Conservation (phyloP, 2,329 filamentous ascomycete genomes). For the Clonostachys rhizophaga region DNA sequence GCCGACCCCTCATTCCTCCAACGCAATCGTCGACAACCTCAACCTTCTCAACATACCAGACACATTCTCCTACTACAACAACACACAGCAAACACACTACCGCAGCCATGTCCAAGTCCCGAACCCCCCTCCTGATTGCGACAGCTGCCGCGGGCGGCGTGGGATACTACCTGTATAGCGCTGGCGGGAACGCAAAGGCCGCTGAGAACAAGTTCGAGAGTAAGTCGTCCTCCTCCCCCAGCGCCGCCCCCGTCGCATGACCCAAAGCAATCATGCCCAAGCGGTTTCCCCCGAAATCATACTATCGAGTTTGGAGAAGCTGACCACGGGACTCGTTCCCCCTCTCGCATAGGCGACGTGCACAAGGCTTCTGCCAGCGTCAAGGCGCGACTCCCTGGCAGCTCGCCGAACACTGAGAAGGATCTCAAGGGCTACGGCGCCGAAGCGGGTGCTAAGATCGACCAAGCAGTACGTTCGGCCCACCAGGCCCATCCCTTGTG, state of each 20-base stretch:
- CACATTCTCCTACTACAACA: not conserved
- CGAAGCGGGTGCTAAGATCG: slow-evolving; percentile 59
- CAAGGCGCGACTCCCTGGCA: slow-evolving; percentile 61
- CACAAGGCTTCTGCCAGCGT: slow-evolving; percentile 63
- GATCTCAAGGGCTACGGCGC: slow-evolving; percentile 44
- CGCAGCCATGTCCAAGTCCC: slow-evolving; percentile 39
- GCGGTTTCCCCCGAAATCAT: not conserved
- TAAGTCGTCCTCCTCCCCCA: slow-evolving; percentile 32
- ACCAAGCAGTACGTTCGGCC: slow-evolving; percentile 56
- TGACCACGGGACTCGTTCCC: not conserved
- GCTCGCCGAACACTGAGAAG: slow-evolving; percentile 58
- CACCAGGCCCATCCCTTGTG: not conserved
- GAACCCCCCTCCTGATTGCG: slow-evolving; percentile 48
- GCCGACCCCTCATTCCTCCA: not conserved
- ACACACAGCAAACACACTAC: not conserved
- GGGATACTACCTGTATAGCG: slow-evolving; percentile 88
- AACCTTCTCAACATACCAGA: not conserved
- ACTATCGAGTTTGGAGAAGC: not conserved
- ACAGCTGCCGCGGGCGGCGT: slow-evolving; percentile 61
- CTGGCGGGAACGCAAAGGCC: slow-evolving; percentile 74
- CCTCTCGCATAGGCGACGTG: slow-evolving; percentile 61
- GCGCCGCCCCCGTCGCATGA: not conserved
- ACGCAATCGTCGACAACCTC: not conserved
- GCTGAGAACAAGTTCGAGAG: slow-evolving; percentile 87
- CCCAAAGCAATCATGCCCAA: not conserved